These are phyloP conservation scores for Anthracocystis setariae DNA, from an alignment of 1,284 basidiomycete species.

Conservation along the genomic window DNA sequence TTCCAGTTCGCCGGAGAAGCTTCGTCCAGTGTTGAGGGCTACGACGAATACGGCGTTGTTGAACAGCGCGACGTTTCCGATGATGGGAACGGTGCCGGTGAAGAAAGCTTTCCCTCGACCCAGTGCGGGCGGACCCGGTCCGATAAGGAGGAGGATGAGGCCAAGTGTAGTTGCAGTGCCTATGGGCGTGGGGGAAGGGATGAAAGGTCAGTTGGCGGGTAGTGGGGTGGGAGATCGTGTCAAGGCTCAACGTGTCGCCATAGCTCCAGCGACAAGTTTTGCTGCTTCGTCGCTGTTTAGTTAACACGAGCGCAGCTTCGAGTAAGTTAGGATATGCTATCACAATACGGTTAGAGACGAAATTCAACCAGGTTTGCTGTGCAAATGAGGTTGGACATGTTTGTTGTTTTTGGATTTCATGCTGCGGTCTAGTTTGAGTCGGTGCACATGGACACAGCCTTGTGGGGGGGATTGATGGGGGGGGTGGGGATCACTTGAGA, in stretches of 20 bases:
- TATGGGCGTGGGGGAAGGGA: no score
- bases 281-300: neutral
- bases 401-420: no score
- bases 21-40: neutral
- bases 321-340: neutral
- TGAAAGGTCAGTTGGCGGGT: slow-evolving; percentile 8
- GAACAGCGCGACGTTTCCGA: slow-evolving; percentile 23
- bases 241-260: slow-evolving; percentile 24
- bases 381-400: no score
- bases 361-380: neutral
- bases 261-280: neutral
- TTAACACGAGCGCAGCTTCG: neutral
- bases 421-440: no score
- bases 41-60: slow-evolving; percentile 14
- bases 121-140: slow-evolving; percentile 39
- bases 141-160: slow-evolving; percentile 16
- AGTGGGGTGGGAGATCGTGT: slow-evolving; percentile 28
- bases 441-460: no score
- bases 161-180: slow-evolving; percentile 20
- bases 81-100: slow-evolving; percentile 9
- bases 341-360: neutral
- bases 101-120: slow-evolving; percentile 42
- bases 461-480: no score
- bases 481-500: neutral
- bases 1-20: slow-evolving; percentile 6